These are phyloP conservation scores for Escallonia herrerae DNA, from an alignment of 129 eudicot species.

Conservation along the genomic window DNA sequence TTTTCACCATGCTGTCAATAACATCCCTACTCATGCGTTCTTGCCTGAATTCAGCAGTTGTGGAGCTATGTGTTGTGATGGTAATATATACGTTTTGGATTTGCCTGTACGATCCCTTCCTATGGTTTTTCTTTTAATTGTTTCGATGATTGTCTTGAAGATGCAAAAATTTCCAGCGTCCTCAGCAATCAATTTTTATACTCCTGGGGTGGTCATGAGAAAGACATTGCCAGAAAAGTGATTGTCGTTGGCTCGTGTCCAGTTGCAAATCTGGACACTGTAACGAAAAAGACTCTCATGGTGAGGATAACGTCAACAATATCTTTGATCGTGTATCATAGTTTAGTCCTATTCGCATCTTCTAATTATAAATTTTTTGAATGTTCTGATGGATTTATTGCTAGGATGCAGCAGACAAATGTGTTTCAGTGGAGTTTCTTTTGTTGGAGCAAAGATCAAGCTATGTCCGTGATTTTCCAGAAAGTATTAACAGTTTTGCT, in stretches of 20 bases:
- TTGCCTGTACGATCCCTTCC: not conserved
- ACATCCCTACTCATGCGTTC: slow-evolving; percentile 66
- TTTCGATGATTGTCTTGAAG: slow-evolving; percentile 21
- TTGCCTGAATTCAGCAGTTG: slow-evolving; percentile 40
- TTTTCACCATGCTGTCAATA: slow-evolving; percentile 88
- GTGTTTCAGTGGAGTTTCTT: slow-evolving; percentile 66
- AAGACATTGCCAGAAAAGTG: slow-evolving; percentile 67
- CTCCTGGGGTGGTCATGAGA: slow-evolving; percentile 60
- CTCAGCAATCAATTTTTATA: slow-evolving; percentile 55
- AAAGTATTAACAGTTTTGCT: slow-evolving; percentile 44
- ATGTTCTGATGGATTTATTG: slow-evolving; percentile 8
- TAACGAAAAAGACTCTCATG: slow-evolving; percentile 43
- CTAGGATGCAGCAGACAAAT: slow-evolving; percentile 68
- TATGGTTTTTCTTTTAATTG: not conserved
- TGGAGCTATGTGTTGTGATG: slow-evolving; percentile 39
- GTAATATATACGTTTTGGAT: slow-evolving; percentile 22
- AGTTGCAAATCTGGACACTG: slow-evolving; percentile 47
- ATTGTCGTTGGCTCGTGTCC: slow-evolving; percentile 52
- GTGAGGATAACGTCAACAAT: slow-evolving; percentile 28
- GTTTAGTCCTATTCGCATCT: slow-evolving; percentile 5
- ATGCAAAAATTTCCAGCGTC: slow-evolving; percentile 53
- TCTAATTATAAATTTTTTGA: not conserved
- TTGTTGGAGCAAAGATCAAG: slow-evolving; percentile 54
- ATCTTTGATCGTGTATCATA: slow-evolving; percentile 5
- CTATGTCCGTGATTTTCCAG: slow-evolving; percentile 42